Conservation (phyloP, 495 filamentous ascomycete species). For the Hypoxylon intermedium region DNA sequence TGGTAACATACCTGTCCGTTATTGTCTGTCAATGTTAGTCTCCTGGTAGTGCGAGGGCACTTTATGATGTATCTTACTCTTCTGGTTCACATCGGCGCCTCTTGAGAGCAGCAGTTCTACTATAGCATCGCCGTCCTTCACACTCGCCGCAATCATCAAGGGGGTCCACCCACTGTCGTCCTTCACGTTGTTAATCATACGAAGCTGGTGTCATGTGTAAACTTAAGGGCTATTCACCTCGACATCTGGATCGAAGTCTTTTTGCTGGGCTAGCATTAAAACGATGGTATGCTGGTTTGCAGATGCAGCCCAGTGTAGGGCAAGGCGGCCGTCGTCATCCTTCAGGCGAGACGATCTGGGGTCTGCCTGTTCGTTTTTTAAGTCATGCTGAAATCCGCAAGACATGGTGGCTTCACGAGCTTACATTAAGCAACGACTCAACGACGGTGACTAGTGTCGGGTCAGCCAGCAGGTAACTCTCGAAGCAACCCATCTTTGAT, state of each 20-base stretch:
- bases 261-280: slow-evolving; percentile 69
- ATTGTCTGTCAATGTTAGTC: slow-evolving; percentile 45
- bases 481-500: too few species aligned
- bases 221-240: slow-evolving; percentile 60
- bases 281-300: slow-evolving; percentile 81
- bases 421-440: slow-evolving; percentile 79
- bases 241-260: slow-evolving; percentile 86
- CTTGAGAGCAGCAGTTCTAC: slow-evolving; percentile 80
- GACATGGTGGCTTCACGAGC: slow-evolving; percentile 36
- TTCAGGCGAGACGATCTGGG: slow-evolving; percentile 74
- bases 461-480: slow-evolving; percentile 26
- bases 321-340: slow-evolving; percentile 89
- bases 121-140: slow-evolving; percentile 72
- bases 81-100: slow-evolving; percentile 81
- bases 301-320: slow-evolving; percentile 94
- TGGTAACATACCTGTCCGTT: slow-evolving; percentile 62
- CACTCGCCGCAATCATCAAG: slow-evolving; percentile 88
- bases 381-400: slow-evolving; percentile 7
- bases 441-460: slow-evolving; percentile 65
- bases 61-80: slow-evolving; percentile 60
- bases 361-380: slow-evolving; percentile 65
- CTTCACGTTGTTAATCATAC: slow-evolving; percentile 44
- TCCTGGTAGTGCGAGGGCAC: slow-evolving; percentile 2
- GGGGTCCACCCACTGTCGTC: slow-evolving; percentile 94
- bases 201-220: slow-evolving; percentile 6